Conservation (phyloP, 148 eudicot genomes). For the Fallopia convolvulus region DNA sequence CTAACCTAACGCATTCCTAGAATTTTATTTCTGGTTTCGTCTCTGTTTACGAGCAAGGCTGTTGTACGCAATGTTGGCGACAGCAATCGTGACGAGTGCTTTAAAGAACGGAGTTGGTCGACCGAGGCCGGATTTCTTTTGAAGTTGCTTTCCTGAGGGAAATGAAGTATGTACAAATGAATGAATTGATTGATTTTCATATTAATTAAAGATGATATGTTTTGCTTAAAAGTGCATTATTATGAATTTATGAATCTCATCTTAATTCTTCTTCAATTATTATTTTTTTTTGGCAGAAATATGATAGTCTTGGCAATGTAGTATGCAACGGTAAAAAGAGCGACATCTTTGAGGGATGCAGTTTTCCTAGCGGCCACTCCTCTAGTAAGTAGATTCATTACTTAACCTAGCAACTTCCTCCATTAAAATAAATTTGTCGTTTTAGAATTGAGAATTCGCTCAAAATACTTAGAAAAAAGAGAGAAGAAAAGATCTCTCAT, state of each 20-base stretch:
- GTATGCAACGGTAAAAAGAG: slow-evolving; percentile 34
- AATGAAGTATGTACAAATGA: slow-evolving; percentile 23
- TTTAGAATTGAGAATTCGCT: too few species aligned
- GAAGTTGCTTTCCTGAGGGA: slow-evolving; percentile 95
- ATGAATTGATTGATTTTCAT: too few species aligned
- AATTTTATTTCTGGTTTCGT: too few species aligned
- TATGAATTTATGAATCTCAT: neutral
- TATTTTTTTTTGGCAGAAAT: slow-evolving; percentile 18
- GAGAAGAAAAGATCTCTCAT: too few species aligned
- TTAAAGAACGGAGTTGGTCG: slow-evolving; percentile 85
- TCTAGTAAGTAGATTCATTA: slow-evolving; percentile 44
- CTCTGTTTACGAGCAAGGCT: slow-evolving; percentile 34
- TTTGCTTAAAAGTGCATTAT: neutral
- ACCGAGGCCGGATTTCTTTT: slow-evolving; percentile 85
- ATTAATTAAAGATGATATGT: too few species aligned
- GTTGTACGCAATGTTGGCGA: slow-evolving; percentile 48
- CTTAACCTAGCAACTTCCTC: too few species aligned
- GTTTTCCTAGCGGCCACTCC: slow-evolving; percentile 91
- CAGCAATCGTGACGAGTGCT: slow-evolving; percentile 68
- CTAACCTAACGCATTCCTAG: too few species aligned
- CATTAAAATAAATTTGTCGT: too few species aligned
- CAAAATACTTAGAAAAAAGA: too few species aligned
- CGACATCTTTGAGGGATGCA: slow-evolving; percentile 72
- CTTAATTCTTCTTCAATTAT: neutral
- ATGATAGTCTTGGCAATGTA: slow-evolving; percentile 36